Percentiles rank a stretch among this genome's conserved stretches.
Evolutionary conservation across 2,329 filamentous ascomycete species (phyloP).

Genomic region (Tolypocladium amazonense): DNA sequence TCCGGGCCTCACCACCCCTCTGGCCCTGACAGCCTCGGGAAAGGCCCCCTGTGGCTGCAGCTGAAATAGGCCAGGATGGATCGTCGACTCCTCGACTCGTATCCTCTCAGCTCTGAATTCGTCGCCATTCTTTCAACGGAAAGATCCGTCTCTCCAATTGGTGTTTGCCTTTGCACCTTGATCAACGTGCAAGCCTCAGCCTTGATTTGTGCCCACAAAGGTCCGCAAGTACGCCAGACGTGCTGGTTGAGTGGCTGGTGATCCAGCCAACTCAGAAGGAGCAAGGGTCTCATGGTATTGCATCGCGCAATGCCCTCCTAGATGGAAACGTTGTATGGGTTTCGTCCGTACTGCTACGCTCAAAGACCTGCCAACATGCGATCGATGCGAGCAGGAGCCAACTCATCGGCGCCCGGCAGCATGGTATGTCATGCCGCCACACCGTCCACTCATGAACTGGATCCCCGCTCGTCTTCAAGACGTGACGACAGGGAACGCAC

Average conservation of each 20-base stretch:
- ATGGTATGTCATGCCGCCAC: not conserved
- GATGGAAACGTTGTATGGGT: not conserved
- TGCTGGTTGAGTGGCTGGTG: not conserved
- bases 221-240: not conserved
- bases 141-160: not conserved
- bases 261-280: not conserved
- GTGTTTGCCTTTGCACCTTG: not conserved
- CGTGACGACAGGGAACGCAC: constrained; percentile 1
- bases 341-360: too few species aligned
- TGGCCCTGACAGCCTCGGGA: not conserved
- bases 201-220: not conserved
- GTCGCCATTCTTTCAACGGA: not conserved
- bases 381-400: not conserved
- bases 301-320: too few species aligned
- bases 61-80: not conserved
- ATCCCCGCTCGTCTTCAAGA: not conserved
- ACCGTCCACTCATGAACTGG: not conserved
- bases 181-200: not conserved
- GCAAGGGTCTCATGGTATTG: not conserved
- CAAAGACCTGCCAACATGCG: not conserved
- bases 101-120: not conserved
- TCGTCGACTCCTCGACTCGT: not conserved
- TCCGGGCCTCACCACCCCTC: not conserved
- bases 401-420: not conserved
- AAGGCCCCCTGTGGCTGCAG: not conserved